These are phyloP conservation scores for Dictyophora rubrovolvata DNA, from an alignment of 768 basidiomycete species.

Conservation along the genomic window DNA sequence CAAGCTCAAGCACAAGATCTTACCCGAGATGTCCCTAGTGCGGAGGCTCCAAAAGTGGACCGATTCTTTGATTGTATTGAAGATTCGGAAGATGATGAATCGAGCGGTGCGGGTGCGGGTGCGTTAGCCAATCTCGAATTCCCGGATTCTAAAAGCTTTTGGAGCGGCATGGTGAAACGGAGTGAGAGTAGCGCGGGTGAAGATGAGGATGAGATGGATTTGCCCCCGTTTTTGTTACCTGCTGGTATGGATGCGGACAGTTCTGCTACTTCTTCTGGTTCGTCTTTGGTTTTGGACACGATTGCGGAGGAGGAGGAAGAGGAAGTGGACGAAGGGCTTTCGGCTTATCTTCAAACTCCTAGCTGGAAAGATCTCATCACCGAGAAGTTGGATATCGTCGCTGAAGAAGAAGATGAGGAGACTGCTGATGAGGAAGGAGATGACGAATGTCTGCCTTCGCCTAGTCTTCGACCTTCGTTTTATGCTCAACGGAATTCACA, in stretches of 20 bases:
- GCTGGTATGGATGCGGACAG: conserved; percentile 27
- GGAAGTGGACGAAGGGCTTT: conserved; percentile 17
- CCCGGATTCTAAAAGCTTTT: conserved; percentile 45
- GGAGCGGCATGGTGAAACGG: conserved; percentile 42
- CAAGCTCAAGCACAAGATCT: conserved; percentile 4
- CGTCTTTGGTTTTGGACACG: background rate
- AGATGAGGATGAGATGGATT: conserved; percentile 40
- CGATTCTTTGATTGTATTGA: conserved; percentile 66
- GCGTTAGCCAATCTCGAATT: conserved; percentile 35
- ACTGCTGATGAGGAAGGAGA: background rate
- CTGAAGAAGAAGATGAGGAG: conserved; percentile 6
- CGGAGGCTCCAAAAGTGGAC: conserved; percentile 43
- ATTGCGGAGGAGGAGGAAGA: conserved; percentile 36
- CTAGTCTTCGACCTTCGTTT: background rate
- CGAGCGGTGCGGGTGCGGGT: conserved; percentile 27
- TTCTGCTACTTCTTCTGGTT: background rate
- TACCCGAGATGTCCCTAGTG: conserved; percentile 11
- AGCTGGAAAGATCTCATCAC: conserved; percentile 6
- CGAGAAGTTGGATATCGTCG: conserved; percentile 15
- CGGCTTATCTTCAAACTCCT: background rate
- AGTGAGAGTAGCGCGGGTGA: conserved; percentile 15
- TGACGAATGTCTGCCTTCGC: background rate
- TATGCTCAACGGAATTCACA: background rate
- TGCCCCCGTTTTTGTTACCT: conserved; percentile 41
- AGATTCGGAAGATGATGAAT: conserved; percentile 37